These are phyloP conservation scores for Scheffersomyces titani DNA, from an alignment of 1,139 yeast species.

Conservation along the genomic window DNA sequence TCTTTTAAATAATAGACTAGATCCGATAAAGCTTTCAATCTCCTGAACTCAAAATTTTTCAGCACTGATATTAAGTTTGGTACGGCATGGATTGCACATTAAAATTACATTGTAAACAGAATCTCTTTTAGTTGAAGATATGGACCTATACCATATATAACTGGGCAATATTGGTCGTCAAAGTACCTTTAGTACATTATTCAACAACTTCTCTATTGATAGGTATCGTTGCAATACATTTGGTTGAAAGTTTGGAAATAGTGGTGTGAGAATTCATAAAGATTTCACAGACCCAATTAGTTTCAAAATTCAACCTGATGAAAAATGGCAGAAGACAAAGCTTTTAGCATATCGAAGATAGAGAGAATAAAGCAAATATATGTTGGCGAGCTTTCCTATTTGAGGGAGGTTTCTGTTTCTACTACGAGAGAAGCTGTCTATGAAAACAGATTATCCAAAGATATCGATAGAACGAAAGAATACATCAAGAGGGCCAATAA, in stretches of 20 bases:
- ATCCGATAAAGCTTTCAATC: background rate
- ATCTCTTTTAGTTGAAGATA: background rate
- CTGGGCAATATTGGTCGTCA: background rate
- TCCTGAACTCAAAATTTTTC: background rate
- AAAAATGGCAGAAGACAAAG: background rate
- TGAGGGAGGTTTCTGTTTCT: background rate
- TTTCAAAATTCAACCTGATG: too few relatives aligned
- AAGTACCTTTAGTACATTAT: background rate
- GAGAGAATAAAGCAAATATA: background rate
- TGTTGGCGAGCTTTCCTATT: background rate
- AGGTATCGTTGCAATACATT: background rate
- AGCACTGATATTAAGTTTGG: background rate
- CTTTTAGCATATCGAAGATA: background rate
- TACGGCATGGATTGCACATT: background rate
- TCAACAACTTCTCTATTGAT: too few relatives aligned
- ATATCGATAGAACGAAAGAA: constrained; percentile 25
- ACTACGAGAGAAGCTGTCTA: constrained; percentile 14
- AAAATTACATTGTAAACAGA: background rate
- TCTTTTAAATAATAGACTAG: background rate
- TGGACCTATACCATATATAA: background rate
- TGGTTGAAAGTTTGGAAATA: background rate
- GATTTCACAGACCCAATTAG: background rate
- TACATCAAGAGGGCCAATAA: constrained; percentile 32
- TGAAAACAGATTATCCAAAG: constrained; percentile 26
- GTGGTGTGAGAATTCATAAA: background rate